Evolutionary conservation across 345 rosid species (phyloP), one percentile per base, ranked within the genome.

Genomic region (Luvunga scandens): DNA sequence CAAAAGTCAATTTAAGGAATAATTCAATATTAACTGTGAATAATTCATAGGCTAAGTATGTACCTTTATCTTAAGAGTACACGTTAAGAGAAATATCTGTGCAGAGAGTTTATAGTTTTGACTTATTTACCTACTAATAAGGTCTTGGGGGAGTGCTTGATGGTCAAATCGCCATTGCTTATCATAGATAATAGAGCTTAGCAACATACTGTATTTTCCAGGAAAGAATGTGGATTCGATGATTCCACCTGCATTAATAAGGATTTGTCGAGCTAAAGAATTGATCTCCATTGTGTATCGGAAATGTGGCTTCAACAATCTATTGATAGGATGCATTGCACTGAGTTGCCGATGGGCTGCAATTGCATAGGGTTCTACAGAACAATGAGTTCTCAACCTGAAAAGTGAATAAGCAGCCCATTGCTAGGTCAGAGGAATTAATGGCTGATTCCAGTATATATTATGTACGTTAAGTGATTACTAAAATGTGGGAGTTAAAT

Each of bases 271-370:
- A 69, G 98, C 96, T 25, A 91, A 81, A 9, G 93, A 89, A 78
- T 93, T 93, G 76, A 91, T 89, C 83, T 89, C 91, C 88, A 93
- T 87, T 24, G 98, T 91, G 85, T 91, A 91, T 16, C 96, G 83
- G 78, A 90, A 90, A 82, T 93, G 96, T 2, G 98, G 98, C 56
- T 81, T 87, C 57, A 93, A 56, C 31, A 90, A 80, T 78, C 86
- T 80, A 57, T 87, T 81, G 70, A 93, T 89, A 1, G 96, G 96
- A 80, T 93, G 96, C 93, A 91, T 83, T 1, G 70, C 87, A 55
- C 98, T 93, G 13, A 91, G 88, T 55, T 92, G 97, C 77, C 98
- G 82, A 56, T 90, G 87, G 7, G 92, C 75, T 1, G 97, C 92
- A 73, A 93, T 90, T 78, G 92, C 88, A 57, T 83, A 92, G 5